Percentiles rank a stretch among this genome's conserved stretches.
Conservation (phyloP, 176 grass and related monocot species). For the Carex kokanica region DNA sequence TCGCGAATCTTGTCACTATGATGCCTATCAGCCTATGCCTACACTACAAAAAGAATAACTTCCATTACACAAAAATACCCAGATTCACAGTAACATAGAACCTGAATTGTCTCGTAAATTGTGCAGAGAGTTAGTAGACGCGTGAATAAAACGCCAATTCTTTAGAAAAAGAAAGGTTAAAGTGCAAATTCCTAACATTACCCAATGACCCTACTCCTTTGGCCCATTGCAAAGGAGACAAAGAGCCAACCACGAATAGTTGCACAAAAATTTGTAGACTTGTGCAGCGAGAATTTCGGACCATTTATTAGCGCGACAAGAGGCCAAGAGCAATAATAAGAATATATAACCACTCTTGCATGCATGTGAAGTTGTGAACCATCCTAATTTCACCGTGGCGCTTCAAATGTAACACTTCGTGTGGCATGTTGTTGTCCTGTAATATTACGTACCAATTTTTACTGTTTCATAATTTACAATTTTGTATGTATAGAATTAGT, state of each 20-base stretch:
- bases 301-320: slow-evolving; percentile 19
- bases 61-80: background rate
- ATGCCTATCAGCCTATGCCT: too few species aligned
- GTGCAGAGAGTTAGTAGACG: background rate
- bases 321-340: slow-evolving; percentile 3
- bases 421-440: background rate
- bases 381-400: background rate
- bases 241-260: background rate
- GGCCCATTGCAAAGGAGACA: slow-evolving; percentile 4
- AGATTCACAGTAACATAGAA: background rate
- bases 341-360: slow-evolving; percentile 8
- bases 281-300: slow-evolving; percentile 24
- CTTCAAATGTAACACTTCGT: background rate
- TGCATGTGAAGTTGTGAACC: slow-evolving; percentile 17
- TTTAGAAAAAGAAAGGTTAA: too few species aligned
- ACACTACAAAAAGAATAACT: background rate
- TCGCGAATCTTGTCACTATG: too few species aligned
- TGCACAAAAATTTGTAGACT: background rate
- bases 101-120: background rate
- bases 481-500: background rate
- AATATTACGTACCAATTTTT: background rate
- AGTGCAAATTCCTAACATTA: background rate
- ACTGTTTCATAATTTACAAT: background rate
- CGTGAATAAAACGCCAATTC: background rate
- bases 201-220: slow-evolving; percentile 7